phyloP scores from a whole-genome alignment of 495 filamentous ascomycete genomes.

The Terfezia boudieri region DNA sequence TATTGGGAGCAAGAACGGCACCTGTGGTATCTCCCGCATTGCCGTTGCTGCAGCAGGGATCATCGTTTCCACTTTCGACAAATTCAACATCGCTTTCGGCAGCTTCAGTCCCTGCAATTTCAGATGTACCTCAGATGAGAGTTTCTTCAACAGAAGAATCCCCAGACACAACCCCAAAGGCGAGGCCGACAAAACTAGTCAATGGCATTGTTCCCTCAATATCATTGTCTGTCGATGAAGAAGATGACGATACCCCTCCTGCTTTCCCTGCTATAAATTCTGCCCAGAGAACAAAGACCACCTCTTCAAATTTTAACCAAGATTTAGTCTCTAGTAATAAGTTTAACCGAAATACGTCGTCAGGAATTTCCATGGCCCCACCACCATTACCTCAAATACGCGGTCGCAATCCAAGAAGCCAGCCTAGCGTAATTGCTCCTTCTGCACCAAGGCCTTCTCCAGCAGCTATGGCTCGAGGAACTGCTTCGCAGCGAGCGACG shows the following conservation, averaged over 20 bases:
- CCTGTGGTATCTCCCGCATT: background rate
- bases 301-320: background rate
- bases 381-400: slow-evolving; percentile 13
- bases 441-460: background rate
- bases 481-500: background rate
- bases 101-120: background rate
- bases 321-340: too few relatives aligned
- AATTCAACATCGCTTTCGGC: background rate
- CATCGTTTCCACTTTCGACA: background rate
- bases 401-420: slow-evolving; percentile 7
- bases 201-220: slow-evolving; percentile 12
- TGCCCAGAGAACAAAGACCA: slow-evolving; percentile 15
- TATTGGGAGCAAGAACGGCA: background rate
- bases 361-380: slow-evolving; percentile 8
- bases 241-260: slow-evolving; percentile 14
- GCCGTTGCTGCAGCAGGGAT: background rate
- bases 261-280: slow-evolving; percentile 25
- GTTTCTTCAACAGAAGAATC: background rate
- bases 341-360: background rate
- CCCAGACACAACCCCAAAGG: slow-evolving; percentile 15
- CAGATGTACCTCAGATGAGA: background rate
- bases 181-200: slow-evolving; percentile 1
- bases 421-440: background rate
- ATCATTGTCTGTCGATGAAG: slow-evolving; percentile 2
- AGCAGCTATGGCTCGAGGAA: background rate